Evolutionary conservation across 495 filamentous ascomycete genomes (phyloP), one percentile per base, ranked within the genome.

Genomic region (Annulohypoxylon moriforme): DNA sequence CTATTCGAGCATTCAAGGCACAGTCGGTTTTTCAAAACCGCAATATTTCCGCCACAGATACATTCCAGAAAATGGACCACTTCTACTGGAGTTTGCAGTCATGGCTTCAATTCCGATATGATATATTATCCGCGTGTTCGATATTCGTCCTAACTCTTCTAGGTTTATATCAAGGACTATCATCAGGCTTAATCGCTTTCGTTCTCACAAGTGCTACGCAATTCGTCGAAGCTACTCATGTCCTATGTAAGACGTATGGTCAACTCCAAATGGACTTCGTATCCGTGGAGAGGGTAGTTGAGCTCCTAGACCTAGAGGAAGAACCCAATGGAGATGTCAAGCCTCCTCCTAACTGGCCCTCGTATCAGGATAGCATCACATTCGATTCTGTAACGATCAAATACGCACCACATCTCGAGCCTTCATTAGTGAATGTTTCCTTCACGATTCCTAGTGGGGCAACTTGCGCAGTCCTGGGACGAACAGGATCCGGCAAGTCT

Each of bases 61-160:
- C 86, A 2, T 96, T 96, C 78, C 93, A 95, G 77, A 93, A 92
- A 69, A 94, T 94, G 91, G 93, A 96, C 74, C 93, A 96, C 78
- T 94, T 96, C 80, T 96, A 94, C 80, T 96, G 93, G 93, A 91
- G 87, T 52, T 82, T 95, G 6, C 92, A 95, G 72, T 86, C 88
- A 25, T 96, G 93, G 93, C 83, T 96, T 7, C 89, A 87, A 74
- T 93, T 89, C 72, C 90, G 93, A 31, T 95, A 93, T 69, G 91
- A 93, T 75, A 75, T 82, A 42, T 78, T 95, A 11, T 92, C 92
- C 1, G 90, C 89, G 0, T 68, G 84, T 18, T 92, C 92, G 10
- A 93, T 90, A 0, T 93, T 94, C 63, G 75, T 86, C 2, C 78
- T 96, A 25, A 92, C 92, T 1, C 79, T 88, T 24, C 80, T 94